phyloP scores from a whole-genome alignment of 106 monocot species.

The Alisma plantagoaquatica region DNA sequence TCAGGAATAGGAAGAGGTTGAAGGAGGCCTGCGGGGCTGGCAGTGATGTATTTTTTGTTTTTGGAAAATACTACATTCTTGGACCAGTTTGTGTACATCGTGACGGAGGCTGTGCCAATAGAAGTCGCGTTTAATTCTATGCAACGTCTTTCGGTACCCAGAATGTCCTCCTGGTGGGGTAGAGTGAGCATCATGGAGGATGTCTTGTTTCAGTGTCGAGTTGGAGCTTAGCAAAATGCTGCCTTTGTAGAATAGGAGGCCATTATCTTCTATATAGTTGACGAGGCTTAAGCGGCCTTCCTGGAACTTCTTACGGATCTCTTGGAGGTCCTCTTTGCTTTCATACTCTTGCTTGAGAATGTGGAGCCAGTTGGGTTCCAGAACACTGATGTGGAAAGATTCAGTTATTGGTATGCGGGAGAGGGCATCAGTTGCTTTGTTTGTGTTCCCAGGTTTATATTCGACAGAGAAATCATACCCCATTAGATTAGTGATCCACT shows the following conservation, averaged over 20 bases:
- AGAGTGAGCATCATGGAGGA: background rate
- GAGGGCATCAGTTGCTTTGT: conserved; percentile 1
- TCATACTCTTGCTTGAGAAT: background rate
- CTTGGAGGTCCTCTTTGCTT: background rate
- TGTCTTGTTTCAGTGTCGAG: background rate
- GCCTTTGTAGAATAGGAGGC: background rate
- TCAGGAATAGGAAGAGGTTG: conserved; percentile 11
- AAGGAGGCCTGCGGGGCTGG: conserved; percentile 1
- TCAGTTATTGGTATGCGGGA: background rate
- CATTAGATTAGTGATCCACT: background rate
- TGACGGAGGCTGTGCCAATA: background rate
- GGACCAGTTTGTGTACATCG: background rate
- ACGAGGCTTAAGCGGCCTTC: no score
- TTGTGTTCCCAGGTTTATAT: background rate
- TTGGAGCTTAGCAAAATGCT: background rate
- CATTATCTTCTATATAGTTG: background rate
- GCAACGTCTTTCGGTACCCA: background rate
- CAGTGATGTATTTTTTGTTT: background rate
- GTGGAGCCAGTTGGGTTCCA: background rate
- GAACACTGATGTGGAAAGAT: background rate
- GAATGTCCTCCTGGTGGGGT: background rate
- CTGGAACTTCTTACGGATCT: background rate
- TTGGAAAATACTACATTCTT: background rate
- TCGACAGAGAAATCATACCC: background rate
- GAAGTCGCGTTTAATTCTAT: background rate